Evolutionary conservation across 2,329 filamentous ascomycete genomes (phyloP), one percentile per base, ranked within the genome.

Genomic region (Microthyrium microscopicum): DNA sequence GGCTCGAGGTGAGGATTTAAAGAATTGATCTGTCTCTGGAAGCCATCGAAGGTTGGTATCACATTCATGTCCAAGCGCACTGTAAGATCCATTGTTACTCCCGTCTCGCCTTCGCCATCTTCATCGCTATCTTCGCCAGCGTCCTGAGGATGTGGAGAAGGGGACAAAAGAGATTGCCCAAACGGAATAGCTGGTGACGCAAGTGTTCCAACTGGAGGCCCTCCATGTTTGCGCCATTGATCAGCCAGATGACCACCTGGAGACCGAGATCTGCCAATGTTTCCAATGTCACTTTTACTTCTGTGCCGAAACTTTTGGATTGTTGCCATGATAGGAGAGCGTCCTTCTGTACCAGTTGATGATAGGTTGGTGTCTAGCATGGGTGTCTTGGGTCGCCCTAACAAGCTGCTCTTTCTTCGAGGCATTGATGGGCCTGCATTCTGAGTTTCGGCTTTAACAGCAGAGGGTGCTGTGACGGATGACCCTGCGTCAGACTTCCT

Each of bases 1-100:
- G 64, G 57, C n/a, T 61, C 60, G 37, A 92, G 60, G 8, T 64
- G 58, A n/a, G 82, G 81, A 46, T 91, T 91, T 27, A 91, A 57
- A 38, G 69, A 65, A 29, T 73, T 57, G 13, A 87, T 68, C 46
- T 92, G 78, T 17, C 70, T 64, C 42, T 72, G 73, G 55, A 93
- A 93, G 0, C 84, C 84, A 39, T 74, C 68, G 17, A 75, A 57
- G 13, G 72, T 84, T 1, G 84, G 79, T 7, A 73, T 66, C 39
- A 87, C 77, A 7, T 68, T 64, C 42, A 38, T 37, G 21, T 81
- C 71, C 20, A 73, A 70, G 11, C 71, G 57, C 39, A 74, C 68
- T 24, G 62, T 62, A 4, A 74, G 62, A 30, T 77, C 71, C 48
- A 70, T 66, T 30, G 66, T 70, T 40, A 76, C 54, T 5, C 73